A percentile compares a stretch with the other conserved stretches of the same genome.
These are phyloP conservation scores for Aspergillus sp. DNA, from an alignment of 2,329 filamentous ascomycete species.

Conservation along the genomic window DNA sequence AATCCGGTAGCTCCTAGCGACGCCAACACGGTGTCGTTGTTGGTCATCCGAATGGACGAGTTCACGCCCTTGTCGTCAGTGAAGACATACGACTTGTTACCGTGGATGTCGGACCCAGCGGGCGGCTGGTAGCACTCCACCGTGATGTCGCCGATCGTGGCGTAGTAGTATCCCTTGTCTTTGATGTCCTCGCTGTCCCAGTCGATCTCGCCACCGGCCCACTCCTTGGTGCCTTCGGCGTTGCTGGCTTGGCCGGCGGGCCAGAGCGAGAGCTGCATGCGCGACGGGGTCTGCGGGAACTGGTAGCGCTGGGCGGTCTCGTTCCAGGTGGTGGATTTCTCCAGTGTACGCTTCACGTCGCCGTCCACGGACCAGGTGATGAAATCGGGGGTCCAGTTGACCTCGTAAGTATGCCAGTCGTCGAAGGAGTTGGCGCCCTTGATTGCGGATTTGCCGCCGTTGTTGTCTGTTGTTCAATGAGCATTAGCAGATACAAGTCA, in stretches of 20 bases:
- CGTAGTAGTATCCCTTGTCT: conserved; percentile 80
- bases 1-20: conserved; percentile 75
- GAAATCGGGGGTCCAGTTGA: conserved; percentile 81
- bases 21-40: conserved; percentile 66
- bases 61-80: conserved; percentile 59
- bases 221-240: conserved; percentile 73
- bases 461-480: conserved; percentile 65
- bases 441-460: conserved; percentile 61
- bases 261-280: conserved; percentile 92
- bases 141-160: conserved; percentile 65
- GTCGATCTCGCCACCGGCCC: conserved; percentile 85
- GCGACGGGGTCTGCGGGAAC: conserved; percentile 84
- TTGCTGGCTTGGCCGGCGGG: conserved; percentile 76
- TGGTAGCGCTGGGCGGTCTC: conserved; percentile 68
- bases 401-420: conserved; percentile 81
- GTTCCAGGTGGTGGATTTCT: conserved; percentile 80
- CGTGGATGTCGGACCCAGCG: conserved; percentile 53
- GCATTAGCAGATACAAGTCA: background rate
- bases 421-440: conserved; percentile 56
- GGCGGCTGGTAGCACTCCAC: conserved; percentile 85
- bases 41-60: conserved; percentile 64
- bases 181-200: conserved; percentile 78
- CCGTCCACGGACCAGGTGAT: conserved; percentile 87
- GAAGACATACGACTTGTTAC: conserved; percentile 66
- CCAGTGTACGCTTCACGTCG: conserved; percentile 61